A percentile compares a stretch with the other conserved stretches of the same genome.
Conservation (phyloP, 148 eudicot genomes). For the Silene conica region DNA sequence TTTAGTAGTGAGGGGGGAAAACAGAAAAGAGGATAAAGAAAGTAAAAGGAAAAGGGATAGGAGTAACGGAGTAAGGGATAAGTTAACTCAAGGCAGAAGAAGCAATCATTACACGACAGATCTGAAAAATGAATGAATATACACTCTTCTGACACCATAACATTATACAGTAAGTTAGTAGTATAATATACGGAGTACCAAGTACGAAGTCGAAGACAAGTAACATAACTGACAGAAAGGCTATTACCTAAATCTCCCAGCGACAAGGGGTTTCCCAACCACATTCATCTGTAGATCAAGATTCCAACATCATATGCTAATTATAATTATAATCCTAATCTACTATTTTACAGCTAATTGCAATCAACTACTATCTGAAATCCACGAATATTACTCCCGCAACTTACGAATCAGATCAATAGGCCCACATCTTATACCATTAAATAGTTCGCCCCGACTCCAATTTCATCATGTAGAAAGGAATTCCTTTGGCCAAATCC, state of each 20-base stretch:
- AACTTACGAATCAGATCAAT: conserved; percentile 21
- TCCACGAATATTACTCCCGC: conserved; percentile 6
- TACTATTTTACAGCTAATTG: conserved; percentile 9
- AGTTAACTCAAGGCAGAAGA: conserved; percentile 4
- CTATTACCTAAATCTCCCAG: conserved; percentile 2
- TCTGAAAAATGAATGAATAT: conserved; percentile 12
- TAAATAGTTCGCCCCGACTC: conserved; percentile 1
- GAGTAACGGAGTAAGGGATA: background rate
- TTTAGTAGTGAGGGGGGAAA: background rate
- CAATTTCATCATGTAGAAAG: background rate
- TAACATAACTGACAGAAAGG: conserved; percentile 7
- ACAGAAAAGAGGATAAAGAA: background rate
- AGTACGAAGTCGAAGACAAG: too few relatives aligned
- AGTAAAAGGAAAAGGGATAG: too few relatives aligned
- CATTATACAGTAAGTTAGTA: conserved; percentile 19
- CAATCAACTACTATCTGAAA: conserved; percentile 1
- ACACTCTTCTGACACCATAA: conserved; percentile 14
- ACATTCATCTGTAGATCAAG: conserved; percentile 24
- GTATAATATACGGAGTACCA: too few relatives aligned
- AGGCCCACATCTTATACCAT: conserved; percentile 9
- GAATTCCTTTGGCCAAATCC: background rate
- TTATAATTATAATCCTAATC: conserved; percentile 10
- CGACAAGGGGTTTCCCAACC: conserved; percentile 3
- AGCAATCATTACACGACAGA: conserved; percentile 10
- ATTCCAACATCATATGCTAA: conserved; percentile 27